Percentiles rank a stretch among this genome's conserved stretches.
These are phyloP conservation scores for Fusarium torulosum DNA, from an alignment of 2,329 filamentous ascomycete species.

Conservation along the genomic window DNA sequence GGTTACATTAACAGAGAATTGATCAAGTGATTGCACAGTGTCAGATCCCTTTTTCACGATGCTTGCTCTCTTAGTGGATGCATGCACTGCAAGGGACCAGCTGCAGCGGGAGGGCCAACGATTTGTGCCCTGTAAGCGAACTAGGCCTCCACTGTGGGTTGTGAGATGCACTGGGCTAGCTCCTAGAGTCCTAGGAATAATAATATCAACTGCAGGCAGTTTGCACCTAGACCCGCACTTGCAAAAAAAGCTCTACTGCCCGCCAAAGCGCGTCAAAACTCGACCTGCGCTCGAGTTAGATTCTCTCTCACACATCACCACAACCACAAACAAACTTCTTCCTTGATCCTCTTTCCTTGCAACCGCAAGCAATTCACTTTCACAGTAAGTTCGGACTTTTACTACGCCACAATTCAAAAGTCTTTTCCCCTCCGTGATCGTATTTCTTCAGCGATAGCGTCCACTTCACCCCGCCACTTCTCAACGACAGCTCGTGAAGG, in stretches of 20 bases:
- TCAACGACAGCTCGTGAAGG: constrained; percentile 15
- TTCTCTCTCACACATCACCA: constrained; percentile 37
- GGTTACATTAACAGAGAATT: background rate
- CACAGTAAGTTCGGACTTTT: constrained; percentile 20
- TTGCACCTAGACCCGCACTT: constrained; percentile 42
- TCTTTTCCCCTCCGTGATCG: background rate
- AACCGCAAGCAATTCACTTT: constrained; percentile 13
- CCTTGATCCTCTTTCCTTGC: constrained; percentile 28
- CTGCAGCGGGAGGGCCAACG: constrained; percentile 42
- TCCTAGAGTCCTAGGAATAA: background rate
- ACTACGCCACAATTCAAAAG: background rate
- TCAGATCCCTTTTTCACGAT: constrained; percentile 11
- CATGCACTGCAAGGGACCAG: constrained; percentile 40
- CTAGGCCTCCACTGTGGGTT: constrained; percentile 22
- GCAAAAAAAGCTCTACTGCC: constrained; percentile 45
- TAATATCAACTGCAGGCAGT: constrained; percentile 25
- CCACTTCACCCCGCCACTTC: background rate
- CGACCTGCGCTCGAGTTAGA: constrained; percentile 20
- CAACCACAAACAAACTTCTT: constrained; percentile 26
- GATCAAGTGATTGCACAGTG: constrained; percentile 43
- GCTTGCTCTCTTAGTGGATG: constrained; percentile 24
- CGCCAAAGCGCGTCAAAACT: constrained; percentile 40
- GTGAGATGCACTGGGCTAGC: constrained; percentile 17
- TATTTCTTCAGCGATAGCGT: background rate
- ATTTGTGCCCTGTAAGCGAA: constrained; percentile 45